Conservation (phyloP, 345 rosid species). For the Citrus trifoliata region DNA sequence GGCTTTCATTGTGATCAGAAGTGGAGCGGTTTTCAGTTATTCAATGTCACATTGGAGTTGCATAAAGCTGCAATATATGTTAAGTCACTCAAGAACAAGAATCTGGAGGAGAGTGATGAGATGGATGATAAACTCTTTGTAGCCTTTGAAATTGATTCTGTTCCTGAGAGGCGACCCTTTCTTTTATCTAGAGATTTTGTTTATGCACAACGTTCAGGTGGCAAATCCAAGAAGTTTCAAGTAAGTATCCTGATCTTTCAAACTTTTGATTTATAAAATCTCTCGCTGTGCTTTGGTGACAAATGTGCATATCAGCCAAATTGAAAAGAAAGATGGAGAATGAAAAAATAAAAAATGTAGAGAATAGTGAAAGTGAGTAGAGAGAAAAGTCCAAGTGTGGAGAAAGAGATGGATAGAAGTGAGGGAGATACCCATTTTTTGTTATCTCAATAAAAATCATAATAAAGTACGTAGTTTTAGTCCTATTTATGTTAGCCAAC, state of each 20-base stretch:
- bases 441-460: background rate
- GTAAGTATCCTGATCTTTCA: constrained; percentile 13
- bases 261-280: background rate
- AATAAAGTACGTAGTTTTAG: background rate
- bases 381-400: background rate
- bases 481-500: background rate
- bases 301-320: background rate
- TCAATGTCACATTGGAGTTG: constrained; percentile 24
- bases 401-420: background rate
- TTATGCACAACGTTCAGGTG: constrained; percentile 22
- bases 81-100: background rate
- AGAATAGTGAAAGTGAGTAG: background rate
- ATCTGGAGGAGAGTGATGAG: background rate
- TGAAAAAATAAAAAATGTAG: too few relatives aligned
- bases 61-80: constrained; percentile 15
- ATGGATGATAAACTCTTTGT: constrained; percentile 23
- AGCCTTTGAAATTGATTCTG: constrained; percentile 23
- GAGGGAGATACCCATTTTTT: background rate
- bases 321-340: background rate
- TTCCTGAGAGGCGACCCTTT: constrained; percentile 26
- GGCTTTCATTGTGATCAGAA: constrained; percentile 23
- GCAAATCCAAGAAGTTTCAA: constrained; percentile 23
- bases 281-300: background rate
- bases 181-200: constrained; percentile 43
- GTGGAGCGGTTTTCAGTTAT: constrained; percentile 28